A percentile compares a stretch with the other conserved stretches of the same genome.
Conservation (phyloP, 176 grass and related monocot genomes). For the Oryza longistaminata region DNA sequence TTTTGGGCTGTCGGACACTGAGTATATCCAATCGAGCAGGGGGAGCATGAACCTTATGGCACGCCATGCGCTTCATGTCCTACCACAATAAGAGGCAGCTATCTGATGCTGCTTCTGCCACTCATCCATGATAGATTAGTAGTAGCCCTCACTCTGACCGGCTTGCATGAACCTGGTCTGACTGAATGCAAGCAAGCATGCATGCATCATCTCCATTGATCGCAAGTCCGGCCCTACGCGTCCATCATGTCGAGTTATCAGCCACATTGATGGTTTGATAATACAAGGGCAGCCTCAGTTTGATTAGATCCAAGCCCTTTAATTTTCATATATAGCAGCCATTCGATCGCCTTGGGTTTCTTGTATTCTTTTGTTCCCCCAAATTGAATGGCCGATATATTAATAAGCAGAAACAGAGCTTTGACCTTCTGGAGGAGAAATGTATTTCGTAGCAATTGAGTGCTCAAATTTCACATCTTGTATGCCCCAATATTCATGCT, state of each 20-base stretch:
- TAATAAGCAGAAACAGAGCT: background rate
- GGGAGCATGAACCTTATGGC: constrained; percentile 33
- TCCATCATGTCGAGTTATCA: constrained; percentile 14
- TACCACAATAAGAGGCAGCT: constrained; percentile 24
- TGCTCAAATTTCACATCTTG: background rate
- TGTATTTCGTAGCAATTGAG: background rate
- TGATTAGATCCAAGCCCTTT: background rate
- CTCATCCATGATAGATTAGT: constrained; percentile 5
- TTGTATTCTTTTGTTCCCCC: background rate
- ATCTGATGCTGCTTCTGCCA: background rate
- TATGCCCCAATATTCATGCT: background rate
- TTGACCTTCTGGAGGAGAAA: background rate
- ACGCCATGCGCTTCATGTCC: constrained; percentile 29
- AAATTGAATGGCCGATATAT: background rate
- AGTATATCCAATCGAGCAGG: constrained; percentile 5
- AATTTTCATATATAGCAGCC: background rate
- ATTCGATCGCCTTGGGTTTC: background rate
- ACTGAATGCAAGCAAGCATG: background rate
- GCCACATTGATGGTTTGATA: background rate
- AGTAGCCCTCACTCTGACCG: background rate
- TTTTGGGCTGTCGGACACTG: background rate
- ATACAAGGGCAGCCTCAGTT: background rate
- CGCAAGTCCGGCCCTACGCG: background rate
- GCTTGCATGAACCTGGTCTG: constrained; percentile 22
- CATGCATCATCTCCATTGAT: background rate